Evolutionary conservation across 2,329 filamentous ascomycete genomes (phyloP).

Genomic region (Penicillium decumbens): DNA sequence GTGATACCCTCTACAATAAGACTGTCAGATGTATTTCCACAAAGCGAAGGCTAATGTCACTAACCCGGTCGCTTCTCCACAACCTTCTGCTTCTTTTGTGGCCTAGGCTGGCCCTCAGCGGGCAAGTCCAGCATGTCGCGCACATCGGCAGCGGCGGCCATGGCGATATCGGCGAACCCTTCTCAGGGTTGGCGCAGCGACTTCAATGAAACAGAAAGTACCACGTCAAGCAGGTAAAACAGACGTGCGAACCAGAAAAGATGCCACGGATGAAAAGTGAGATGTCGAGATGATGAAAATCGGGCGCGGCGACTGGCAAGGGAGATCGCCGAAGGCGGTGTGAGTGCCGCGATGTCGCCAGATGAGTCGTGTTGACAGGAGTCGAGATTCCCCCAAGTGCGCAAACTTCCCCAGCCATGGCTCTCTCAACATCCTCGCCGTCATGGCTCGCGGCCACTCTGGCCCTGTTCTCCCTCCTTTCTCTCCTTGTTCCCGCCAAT

Average conservation of each 20-base stretch:
- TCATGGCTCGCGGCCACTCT: conserved; percentile 46
- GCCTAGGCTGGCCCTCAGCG: conserved; percentile 54
- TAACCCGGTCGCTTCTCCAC: conserved; percentile 54
- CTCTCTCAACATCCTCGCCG: conserved; percentile 30
- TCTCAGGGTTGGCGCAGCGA: background rate
- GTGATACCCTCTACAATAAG: conserved; percentile 45
- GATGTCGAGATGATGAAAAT: conserved; percentile 16
- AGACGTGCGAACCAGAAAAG: background rate
- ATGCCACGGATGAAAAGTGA: background rate
- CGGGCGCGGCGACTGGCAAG: conserved; percentile 25
- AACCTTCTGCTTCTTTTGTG: conserved; percentile 70
- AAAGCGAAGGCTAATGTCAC: conserved; percentile 18
- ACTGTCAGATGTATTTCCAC: background rate
- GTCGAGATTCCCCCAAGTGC: conserved; percentile 14
- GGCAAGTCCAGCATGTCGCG: conserved; percentile 84
- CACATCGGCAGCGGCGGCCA: conserved; percentile 73
- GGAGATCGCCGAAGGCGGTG: conserved; percentile 15
- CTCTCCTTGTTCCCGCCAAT: conserved; percentile 59
- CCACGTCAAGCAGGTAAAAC: background rate
- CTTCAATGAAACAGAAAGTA: background rate
- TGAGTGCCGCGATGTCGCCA: conserved; percentile 21
- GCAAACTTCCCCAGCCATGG: conserved; percentile 28
- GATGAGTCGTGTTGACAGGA: conserved; percentile 20
- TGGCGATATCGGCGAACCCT: conserved; percentile 32
- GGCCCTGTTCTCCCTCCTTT: conserved; percentile 63